Base-by-base conservation (phyloP, 768 basidiomycete species). In the Multifurca ochricompacta region DNA sequence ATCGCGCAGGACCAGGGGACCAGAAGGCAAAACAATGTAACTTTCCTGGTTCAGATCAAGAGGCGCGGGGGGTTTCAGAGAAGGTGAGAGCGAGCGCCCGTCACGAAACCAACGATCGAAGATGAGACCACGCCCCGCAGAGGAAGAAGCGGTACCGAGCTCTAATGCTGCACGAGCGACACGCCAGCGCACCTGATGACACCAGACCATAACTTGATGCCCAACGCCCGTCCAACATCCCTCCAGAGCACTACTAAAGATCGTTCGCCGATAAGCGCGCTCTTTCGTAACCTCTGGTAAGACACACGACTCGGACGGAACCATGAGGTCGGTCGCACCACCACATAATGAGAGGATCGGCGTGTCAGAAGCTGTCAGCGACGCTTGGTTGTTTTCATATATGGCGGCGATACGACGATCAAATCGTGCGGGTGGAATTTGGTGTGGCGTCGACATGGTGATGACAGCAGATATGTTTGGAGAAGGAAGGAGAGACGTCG, bases 201-300 rank as follows among this genome's bases (percentile, higher is more conserved):
- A 98, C 96, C 96, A 99, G 4, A 98, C 91, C 81, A 97, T 94
- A 56, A 90, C 94, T 37, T 83, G 83, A 67, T 99, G 96, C 23
- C 94, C 95, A 4, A 97, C 89, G 2, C 91, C 91, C 2, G 94
- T 91, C 89, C 93, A 95, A 2, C 85, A 80, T n/a, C 91, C 90
- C 44, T 94, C 87, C 23, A 98, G 72, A 1, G 83, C 85, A 30
- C 87, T 87, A 1, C 91, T 87, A 65, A 96, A 95, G 4, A 94
- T 74, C 1, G 83, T 85, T 35, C 76, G 74, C 37, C 82, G 69
- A 55, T 78, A 83, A 13, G 64, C 61, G 36, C 10, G 48, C 40
- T 30, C 27, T 6, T 40, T 35, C 18, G 62, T 60, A 47, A 30
- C 47, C 10, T 59, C 40, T 59, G 81, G 62, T 1, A 97, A 70